These are phyloP conservation scores for Aspergillus pseudotamarii DNA, from an alignment of 2,329 filamentous ascomycete species.

Conservation along the genomic window DNA sequence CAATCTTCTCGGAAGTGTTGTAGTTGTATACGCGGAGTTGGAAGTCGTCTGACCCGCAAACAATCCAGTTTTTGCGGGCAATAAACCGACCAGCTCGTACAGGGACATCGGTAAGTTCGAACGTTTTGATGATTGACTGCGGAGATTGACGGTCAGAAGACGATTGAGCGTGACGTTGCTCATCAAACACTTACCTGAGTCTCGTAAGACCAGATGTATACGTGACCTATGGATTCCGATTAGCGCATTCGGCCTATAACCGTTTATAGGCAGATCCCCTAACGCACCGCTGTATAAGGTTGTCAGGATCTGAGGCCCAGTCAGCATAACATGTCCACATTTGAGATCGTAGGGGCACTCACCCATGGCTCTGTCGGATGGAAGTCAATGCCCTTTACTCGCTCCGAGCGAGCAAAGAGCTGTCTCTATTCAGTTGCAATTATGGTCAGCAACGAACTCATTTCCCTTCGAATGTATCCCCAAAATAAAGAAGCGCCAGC, in stretches of 20 bases:
- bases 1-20: slow-evolving; percentile 98
- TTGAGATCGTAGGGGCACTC: slow-evolving; percentile 29
- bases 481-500: slow-evolving; percentile 2
- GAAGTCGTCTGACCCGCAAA: slow-evolving; percentile 93
- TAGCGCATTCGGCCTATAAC: slow-evolving; percentile 25
- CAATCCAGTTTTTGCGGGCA: slow-evolving; percentile 98
- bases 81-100: slow-evolving; percentile 96
- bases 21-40: slow-evolving; percentile 93
- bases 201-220: slow-evolving; percentile 99
- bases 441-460: slow-evolving; percentile 41
- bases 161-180: slow-evolving; percentile 12
- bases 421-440: slow-evolving; percentile 62
- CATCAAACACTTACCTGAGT: slow-evolving; percentile 62
- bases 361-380: slow-evolving; percentile 97
- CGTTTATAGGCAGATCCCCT: background rate
- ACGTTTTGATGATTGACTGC: slow-evolving; percentile 91
- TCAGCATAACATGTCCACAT: slow-evolving; percentile 24
- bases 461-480: slow-evolving; percentile 5
- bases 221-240: slow-evolving; percentile 71
- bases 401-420: slow-evolving; percentile 86
- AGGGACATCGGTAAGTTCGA: slow-evolving; percentile 97
- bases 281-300: slow-evolving; percentile 88
- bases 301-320: slow-evolving; percentile 68
- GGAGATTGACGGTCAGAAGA: slow-evolving; percentile 23
- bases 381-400: slow-evolving; percentile 97